These are phyloP conservation scores for Graphium sp. DNA, from an alignment of 2,329 filamentous ascomycete species.

Conservation along the genomic window DNA sequence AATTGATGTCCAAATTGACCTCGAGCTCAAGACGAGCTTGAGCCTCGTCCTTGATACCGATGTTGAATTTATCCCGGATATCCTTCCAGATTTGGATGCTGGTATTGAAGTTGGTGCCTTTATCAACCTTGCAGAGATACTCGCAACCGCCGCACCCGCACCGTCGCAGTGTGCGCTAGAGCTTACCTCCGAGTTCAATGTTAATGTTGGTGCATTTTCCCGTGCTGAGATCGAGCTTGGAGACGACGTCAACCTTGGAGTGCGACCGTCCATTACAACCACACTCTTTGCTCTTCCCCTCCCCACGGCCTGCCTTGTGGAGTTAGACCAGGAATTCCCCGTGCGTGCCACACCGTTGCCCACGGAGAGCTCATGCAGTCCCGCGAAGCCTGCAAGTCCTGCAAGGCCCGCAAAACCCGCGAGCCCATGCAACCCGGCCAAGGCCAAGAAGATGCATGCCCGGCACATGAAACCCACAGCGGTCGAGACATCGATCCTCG, in stretches of 20 bases:
- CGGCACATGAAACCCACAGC: neutral
- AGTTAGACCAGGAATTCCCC: neutral
- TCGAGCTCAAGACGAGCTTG: constrained; percentile 2
- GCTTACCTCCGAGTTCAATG: constrained; percentile 2
- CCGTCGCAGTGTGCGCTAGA: constrained; percentile 3
- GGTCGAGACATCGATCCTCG: neutral
- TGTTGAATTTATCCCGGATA: constrained; percentile 1
- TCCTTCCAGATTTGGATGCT: constrained; percentile 2
- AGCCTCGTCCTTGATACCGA: neutral
- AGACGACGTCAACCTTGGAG: constrained; percentile 1
- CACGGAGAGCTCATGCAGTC: neutral
- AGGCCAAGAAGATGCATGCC: too few relatives aligned
- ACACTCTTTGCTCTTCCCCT: constrained; percentile 3
- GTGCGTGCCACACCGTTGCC: neutral
- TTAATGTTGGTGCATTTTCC: constrained; percentile 3
- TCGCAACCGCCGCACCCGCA: constrained; percentile 1
- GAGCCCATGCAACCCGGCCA: neutral
- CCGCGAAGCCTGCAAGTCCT: neutral
- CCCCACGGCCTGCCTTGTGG: constrained; percentile 1
- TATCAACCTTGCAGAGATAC: constrained; percentile 3
- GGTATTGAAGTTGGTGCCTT: constrained; percentile 3
- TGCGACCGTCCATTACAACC: constrained; percentile 2
- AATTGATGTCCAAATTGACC: constrained; percentile 1
- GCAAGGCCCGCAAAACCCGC: neutral
- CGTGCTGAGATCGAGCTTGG: neutral